A percentile compares a stretch with the other conserved stretches of the same genome.
Evolutionary conservation across 306 rosid species (phyloP).

Genomic region (Rosa persica): DNA sequence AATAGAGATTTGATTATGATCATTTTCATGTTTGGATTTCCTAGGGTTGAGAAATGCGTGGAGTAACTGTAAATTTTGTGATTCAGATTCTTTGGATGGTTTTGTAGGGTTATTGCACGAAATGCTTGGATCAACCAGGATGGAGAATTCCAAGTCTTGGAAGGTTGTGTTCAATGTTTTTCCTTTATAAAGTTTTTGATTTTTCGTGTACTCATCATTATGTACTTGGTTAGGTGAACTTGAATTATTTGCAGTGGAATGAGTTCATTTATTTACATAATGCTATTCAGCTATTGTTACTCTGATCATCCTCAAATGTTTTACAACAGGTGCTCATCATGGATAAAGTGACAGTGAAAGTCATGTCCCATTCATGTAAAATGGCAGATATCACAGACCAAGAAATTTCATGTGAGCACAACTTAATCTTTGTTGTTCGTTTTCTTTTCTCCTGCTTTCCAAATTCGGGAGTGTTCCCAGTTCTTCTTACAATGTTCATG

Average conservation of each 20-base stretch:
- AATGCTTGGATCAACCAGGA: constrained; percentile 85
- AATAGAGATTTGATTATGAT: background rate
- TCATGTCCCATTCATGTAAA: constrained; percentile 92
- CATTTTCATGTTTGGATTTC: background rate
- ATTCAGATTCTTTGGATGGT: constrained; percentile 13
- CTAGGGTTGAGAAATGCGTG: background rate
- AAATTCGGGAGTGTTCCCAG: background rate
- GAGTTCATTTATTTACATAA: background rate
- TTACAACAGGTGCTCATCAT: constrained; percentile 74
- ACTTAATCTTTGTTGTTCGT: background rate
- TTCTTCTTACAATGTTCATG: background rate
- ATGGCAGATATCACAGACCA: constrained; percentile 98
- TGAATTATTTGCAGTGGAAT: background rate
- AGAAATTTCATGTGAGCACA: constrained; percentile 83
- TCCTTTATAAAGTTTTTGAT: background rate
- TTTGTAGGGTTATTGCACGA: constrained; percentile 64
- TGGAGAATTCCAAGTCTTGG: constrained; percentile 80
- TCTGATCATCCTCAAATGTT: background rate
- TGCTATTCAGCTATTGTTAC: background rate
- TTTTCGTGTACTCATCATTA: background rate
- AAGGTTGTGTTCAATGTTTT: constrained; percentile 50
- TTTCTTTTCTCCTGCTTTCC: constrained; percentile 3
- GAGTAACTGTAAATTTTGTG: background rate
- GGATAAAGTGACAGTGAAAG: constrained; percentile 95
- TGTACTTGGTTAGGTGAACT: background rate